Evolutionary conservation across 2,329 filamentous ascomycete species (phyloP).

Genomic region (Emergomyces pasteurianus): DNA sequence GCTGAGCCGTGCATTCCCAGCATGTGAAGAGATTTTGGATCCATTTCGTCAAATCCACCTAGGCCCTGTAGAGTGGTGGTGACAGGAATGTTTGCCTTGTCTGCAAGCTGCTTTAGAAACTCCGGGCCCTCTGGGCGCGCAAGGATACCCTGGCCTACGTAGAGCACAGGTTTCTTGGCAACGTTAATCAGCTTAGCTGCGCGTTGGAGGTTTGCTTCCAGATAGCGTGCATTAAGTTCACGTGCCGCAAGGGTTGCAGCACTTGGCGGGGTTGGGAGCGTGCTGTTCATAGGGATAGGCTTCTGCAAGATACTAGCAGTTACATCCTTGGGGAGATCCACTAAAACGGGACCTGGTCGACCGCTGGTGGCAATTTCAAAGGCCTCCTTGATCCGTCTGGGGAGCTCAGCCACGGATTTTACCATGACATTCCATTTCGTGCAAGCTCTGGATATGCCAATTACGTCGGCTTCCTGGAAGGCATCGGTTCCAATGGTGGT

Average conservation of each 20-base stretch:
- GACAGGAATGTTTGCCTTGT: conserved; percentile 85
- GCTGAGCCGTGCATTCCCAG: conserved; percentile 96
- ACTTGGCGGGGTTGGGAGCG: conserved; percentile 67
- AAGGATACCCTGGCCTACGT: conserved; percentile 83
- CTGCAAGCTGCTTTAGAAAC: conserved; percentile 71
- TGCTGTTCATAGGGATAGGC: conserved; percentile 67
- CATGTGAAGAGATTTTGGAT: conserved; percentile 94
- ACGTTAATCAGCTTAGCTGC: conserved; percentile 75
- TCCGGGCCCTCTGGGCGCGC: conserved; percentile 60
- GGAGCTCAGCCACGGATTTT: conserved; percentile 86
- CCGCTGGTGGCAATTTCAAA: conserved; percentile 96
- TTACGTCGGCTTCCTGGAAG: conserved; percentile 91
- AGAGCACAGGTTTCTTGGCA: conserved; percentile 88
- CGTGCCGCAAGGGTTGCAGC: conserved; percentile 73
- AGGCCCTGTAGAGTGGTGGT: conserved; percentile 93
- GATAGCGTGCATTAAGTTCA: conserved; percentile 58
- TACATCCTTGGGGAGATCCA: conserved; percentile 93
- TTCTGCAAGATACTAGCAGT: conserved; percentile 72
- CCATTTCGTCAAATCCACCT: conserved; percentile 82
- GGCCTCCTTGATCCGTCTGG: conserved; percentile 88
- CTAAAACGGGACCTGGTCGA: conserved; percentile 83
- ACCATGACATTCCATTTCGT: conserved; percentile 99
- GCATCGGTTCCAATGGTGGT: conserved; percentile 86
- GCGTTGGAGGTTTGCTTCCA: conserved; percentile 60
- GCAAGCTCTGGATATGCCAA: conserved; percentile 87